These are phyloP conservation scores for Suillus subluteus DNA, from an alignment of 768 basidiomycete genomes.

Conservation along the genomic window DNA sequence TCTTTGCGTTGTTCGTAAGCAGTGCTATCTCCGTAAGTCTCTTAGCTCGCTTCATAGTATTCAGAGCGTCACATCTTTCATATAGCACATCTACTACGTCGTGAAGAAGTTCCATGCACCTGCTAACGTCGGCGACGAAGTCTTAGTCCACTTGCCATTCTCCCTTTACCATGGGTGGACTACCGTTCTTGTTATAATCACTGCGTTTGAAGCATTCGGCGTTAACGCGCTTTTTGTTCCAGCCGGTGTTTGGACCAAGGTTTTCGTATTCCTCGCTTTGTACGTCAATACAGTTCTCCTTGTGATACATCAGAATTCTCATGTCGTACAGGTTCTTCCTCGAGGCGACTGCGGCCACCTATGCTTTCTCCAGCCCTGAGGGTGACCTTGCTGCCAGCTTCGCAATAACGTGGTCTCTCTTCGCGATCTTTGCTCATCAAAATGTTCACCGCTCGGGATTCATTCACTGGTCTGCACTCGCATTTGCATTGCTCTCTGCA, in stretches of 20 bases:
- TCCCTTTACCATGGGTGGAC: constrained; percentile 95
- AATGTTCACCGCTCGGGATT: constrained; percentile 54
- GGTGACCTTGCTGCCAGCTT: constrained; percentile 93
- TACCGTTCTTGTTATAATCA: constrained; percentile 79
- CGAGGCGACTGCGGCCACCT: constrained; percentile 89
- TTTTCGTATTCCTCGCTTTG: constrained; percentile 93
- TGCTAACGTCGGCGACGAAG: constrained; percentile 69
- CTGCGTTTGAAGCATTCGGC: constrained; percentile 89
- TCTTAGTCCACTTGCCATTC: constrained; percentile 95
- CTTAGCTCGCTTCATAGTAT: constrained; percentile 2
- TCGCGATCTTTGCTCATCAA: constrained; percentile 88
- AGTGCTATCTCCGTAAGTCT: constrained; percentile 57
- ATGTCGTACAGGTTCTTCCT: constrained; percentile 73
- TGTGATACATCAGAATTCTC: constrained; percentile 14
- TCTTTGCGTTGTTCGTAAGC: constrained; percentile 87
- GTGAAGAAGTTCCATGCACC: constrained; percentile 85
- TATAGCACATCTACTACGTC: constrained; percentile 88
- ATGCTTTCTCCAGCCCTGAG: constrained; percentile 88
- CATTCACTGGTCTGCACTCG: constrained; percentile 90
- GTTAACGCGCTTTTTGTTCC: constrained; percentile 63
- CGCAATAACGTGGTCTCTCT: constrained; percentile 92
- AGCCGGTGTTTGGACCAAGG: constrained; percentile 90
- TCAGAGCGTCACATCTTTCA: constrained; percentile 42
- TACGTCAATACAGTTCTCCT: constrained; percentile 39
- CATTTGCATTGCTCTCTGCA: constrained; percentile 81